A percentile compares a stretch with the other conserved stretches of the same genome.
Evolutionary conservation across 2,329 filamentous ascomycete species (phyloP).

Genomic region (Trichoderma endophyticum): DNA sequence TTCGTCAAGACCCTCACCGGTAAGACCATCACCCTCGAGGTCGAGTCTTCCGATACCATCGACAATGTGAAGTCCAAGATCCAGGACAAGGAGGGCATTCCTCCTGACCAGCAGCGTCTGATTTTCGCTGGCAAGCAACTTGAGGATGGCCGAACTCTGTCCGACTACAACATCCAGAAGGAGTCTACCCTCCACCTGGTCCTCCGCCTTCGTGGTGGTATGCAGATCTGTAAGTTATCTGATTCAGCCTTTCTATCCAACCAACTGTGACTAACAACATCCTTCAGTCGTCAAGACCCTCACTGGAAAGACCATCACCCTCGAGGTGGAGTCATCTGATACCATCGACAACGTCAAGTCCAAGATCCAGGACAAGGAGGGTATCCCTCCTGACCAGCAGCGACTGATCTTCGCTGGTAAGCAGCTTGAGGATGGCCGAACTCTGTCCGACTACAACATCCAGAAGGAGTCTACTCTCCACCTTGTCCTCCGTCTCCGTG

Average conservation of each 20-base stretch:
- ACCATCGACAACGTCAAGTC: constrained; percentile 93
- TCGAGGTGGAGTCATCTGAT: constrained; percentile 85
- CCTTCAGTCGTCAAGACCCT: constrained; percentile 67
- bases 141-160: constrained; percentile 71
- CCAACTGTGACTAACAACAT: constrained; percentile 20
- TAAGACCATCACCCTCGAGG: constrained; percentile 55
- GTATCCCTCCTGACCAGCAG: constrained; percentile 92
- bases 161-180: constrained; percentile 58
- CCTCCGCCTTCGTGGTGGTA: constrained; percentile 65
- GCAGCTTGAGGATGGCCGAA: constrained; percentile 89
- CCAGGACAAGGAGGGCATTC: constrained; percentile 97
- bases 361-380: constrained; percentile 92
- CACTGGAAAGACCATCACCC: constrained; percentile 90
- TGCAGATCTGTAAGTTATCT: constrained; percentile 60
- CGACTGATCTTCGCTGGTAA: constrained; percentile 92
- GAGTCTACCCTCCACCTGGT: constrained; percentile 71
- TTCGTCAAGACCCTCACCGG: constrained; percentile 97
- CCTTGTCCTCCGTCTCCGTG: constrained; percentile 75
- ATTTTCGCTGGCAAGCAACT: constrained; percentile 98
- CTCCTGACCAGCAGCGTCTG: constrained; percentile 90
- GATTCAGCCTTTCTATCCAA: not conserved
- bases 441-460: constrained; percentile 93
- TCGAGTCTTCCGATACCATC: constrained; percentile 88
- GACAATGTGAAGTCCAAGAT: constrained; percentile 99
- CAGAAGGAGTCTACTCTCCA: constrained; percentile 87